Conservation (phyloP, 345 rosid species). For the Dimocarpus longan region DNA sequence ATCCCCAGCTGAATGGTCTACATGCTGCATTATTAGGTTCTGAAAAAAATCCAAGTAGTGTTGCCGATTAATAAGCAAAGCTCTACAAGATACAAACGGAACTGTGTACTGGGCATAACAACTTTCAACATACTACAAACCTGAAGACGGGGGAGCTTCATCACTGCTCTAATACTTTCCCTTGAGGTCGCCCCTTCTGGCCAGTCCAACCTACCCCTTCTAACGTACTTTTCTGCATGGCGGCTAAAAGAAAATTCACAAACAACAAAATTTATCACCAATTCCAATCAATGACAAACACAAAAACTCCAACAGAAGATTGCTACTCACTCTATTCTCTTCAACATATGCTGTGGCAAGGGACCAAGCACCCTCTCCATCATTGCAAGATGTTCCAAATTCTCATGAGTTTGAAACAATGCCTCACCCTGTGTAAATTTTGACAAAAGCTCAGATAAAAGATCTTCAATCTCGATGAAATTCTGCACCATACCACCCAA, state of each 20-base stretch:
- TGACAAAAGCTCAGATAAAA: neutral
- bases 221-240: slow-evolving; percentile 73
- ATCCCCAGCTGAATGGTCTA: slow-evolving; percentile 91
- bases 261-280: too few species aligned
- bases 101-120: neutral
- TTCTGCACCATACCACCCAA: neutral
- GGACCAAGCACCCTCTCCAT: slow-evolving; percentile 90
- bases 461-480: neutral
- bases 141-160: slow-evolving; percentile 80
- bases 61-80: neutral
- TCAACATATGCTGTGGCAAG: slow-evolving; percentile 68
- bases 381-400: slow-evolving; percentile 92
- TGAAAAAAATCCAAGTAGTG: slow-evolving; percentile 25
- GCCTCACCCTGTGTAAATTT: slow-evolving; percentile 72
- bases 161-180: slow-evolving; percentile 77
- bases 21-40: slow-evolving; percentile 85
- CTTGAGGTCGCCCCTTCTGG: slow-evolving; percentile 87
- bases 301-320: neutral
- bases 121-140: slow-evolving; percentile 23
- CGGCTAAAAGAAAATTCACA: slow-evolving; percentile 46
- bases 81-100: neutral
- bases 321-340: slow-evolving; percentile 68
- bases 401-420: slow-evolving; percentile 89
- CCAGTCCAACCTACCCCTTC: slow-evolving; percentile 88
- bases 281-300: neutral